A percentile compares a stretch with the other conserved stretches of the same genome.
Evolutionary conservation across 2,329 filamentous ascomycete species (phyloP).

Genomic region (Aspergillus sp.): DNA sequence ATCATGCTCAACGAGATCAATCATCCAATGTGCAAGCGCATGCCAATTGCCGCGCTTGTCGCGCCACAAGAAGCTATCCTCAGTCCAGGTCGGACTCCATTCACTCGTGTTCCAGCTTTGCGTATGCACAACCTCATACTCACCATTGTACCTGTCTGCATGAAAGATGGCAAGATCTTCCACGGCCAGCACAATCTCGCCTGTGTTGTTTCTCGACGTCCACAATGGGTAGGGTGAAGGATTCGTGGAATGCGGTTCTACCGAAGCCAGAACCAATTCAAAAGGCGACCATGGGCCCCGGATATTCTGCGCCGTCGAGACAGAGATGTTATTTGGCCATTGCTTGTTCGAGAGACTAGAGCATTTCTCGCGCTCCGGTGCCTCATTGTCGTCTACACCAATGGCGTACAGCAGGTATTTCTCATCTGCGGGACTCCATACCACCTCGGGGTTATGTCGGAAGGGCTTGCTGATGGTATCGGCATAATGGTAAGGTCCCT

Average conservation of each 20-base stretch:
- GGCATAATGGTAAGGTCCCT: slow-evolving; percentile 47
- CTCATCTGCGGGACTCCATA: slow-evolving; percentile 47
- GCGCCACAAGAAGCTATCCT: slow-evolving; percentile 39
- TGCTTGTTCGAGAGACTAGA: slow-evolving; percentile 5
- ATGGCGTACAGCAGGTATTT: slow-evolving; percentile 50
- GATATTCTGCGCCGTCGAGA: slow-evolving; percentile 6
- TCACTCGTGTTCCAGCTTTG: slow-evolving; percentile 9
- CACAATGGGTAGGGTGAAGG: slow-evolving; percentile 15
- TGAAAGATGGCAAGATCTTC: slow-evolving; percentile 18
- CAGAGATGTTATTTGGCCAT: slow-evolving; percentile 16
- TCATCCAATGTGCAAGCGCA: slow-evolving; percentile 35
- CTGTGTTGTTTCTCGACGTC: background rate
- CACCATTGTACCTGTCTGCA: slow-evolving; percentile 11
- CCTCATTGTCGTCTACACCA: slow-evolving; percentile 33
- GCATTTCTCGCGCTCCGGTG: slow-evolving; percentile 18
- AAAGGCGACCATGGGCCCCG: slow-evolving; percentile 2
- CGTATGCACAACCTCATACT: slow-evolving; percentile 12
- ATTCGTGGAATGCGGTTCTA: slow-evolving; percentile 12
- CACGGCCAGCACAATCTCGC: slow-evolving; percentile 3
- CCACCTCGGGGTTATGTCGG: slow-evolving; percentile 48
- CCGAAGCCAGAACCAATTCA: background rate
- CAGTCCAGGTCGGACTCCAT: slow-evolving; percentile 21
- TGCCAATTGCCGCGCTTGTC: slow-evolving; percentile 39
- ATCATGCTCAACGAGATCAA: slow-evolving; percentile 25
- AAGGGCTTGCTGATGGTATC: slow-evolving; percentile 46